Evolutionary conservation across 2,329 filamentous ascomycete genomes (phyloP), one percentile per base, ranked within the genome.

Genomic region (Colletotrichum sansevieriae): DNA sequence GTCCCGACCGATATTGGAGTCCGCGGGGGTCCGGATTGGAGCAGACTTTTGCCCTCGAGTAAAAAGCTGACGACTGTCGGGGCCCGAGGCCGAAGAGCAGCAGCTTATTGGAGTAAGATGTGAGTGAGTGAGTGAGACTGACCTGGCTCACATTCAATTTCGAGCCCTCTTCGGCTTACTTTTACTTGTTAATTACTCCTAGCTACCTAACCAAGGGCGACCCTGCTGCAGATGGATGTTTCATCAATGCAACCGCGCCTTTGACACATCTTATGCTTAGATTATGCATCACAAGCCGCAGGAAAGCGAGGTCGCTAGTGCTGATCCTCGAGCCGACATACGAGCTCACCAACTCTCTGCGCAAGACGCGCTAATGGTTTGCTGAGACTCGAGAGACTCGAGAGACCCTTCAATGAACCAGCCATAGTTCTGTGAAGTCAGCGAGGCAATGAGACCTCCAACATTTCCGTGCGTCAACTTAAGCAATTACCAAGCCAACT

Each of bases 1-100:
- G 61, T 29, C 25, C 52, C 41, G 22, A 22, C 37, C 15, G 52
- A 47, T 43, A 60, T 68, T 59, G 41, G 61, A 25, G 18, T 25
- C 65, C 29, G 47, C 54, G 57, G 51, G 52, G 54, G 46, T 63
- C 35, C 18, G 37, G 35, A 59, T 58, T 68, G 52, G 65, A 52
- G 59, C 35, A 54, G 22, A 20, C 29, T 61, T 41, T 25, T 46
- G 43, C n/a, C 35, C 57, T 60, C 15, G 13, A 33, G 25, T 29
- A 7, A 29, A 29, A 18, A 10, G 37, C 15, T 20, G 54, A 20
- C 22, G 25, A 59, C n/a, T 35, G 41, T 46, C 37, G 37, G 54
- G 22, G 22, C 37, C 54, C 54, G 37, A 57, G 22, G 54, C 2
- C 22, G 4, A 22, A 22, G 22, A 22, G 4, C 22, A 22, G 22